Evolutionary conservation across 176 grass and related monocot species (phyloP).

Genomic region (Stipa capillata): DNA sequence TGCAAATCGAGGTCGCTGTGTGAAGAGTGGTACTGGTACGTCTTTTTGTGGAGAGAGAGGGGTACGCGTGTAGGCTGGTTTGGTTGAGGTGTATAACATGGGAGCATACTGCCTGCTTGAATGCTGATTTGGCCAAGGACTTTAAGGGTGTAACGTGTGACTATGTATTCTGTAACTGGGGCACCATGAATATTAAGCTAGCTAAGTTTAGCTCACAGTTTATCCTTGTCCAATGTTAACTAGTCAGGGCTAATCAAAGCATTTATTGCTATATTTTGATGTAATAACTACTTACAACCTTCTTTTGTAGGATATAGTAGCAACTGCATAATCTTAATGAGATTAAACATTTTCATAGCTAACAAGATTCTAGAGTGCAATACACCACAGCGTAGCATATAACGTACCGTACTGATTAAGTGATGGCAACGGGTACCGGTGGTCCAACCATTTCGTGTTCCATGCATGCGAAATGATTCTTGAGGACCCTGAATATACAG

Average conservation of each 20-base stretch:
- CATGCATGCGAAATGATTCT: conserved; percentile 18
- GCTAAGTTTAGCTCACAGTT: not conserved
- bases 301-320: not conserved
- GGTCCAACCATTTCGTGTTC: not conserved
- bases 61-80: too few species aligned
- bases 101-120: not conserved
- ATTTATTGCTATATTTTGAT: not conserved
- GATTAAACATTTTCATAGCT: not conserved
- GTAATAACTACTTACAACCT: not conserved
- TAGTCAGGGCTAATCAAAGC: too few species aligned
- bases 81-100: not conserved
- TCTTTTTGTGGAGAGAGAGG: not conserved
- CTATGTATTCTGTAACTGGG: too few species aligned
- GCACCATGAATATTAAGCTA: not conserved
- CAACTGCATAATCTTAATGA: not conserved
- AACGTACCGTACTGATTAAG: not conserved
- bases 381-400: not conserved
- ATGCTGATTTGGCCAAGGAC: not conserved
- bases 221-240: not conserved
- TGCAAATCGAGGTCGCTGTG: not conserved
- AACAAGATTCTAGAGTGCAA: not conserved
- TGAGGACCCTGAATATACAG: not conserved
- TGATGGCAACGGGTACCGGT: not conserved
- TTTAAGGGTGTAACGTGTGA: too few species aligned
- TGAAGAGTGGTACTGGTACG: not conserved